A percentile compares a stretch with the other conserved stretches of the same genome.
Conservation (phyloP, 495 filamentous ascomycete genomes). For the Niebla homalea region DNA sequence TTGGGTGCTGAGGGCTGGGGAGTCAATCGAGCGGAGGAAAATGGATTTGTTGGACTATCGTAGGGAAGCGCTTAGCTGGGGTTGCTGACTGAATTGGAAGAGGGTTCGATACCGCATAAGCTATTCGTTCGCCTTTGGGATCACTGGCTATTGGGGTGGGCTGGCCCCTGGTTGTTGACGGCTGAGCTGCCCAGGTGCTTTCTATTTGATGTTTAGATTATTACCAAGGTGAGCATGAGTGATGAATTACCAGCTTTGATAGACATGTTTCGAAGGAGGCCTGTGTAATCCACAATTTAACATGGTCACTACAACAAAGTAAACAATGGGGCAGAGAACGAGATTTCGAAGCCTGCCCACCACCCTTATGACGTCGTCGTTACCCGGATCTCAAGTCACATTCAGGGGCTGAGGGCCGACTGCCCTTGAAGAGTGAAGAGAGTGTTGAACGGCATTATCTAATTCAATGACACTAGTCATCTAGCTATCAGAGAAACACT, state of each 20-base stretch:
- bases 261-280: slow-evolving; percentile 1
- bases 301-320: too few species aligned
- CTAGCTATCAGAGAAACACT: too few species aligned
- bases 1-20: slow-evolving; percentile 68
- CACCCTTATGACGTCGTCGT: too few species aligned
- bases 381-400: too few species aligned
- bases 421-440: too few species aligned
- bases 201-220: slow-evolving; percentile 27
- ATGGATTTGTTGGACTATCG: slow-evolving; percentile 88
- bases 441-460: too few species aligned
- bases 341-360: too few species aligned
- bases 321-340: too few species aligned
- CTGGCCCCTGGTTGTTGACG: slow-evolving; percentile 71
- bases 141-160: slow-evolving; percentile 86
- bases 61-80: background rate
- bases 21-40: slow-evolving; percentile 83
- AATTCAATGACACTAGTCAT: too few species aligned
- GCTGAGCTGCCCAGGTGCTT: slow-evolving; percentile 60
- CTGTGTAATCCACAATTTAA: too few species aligned
- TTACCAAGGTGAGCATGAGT: background rate
- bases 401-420: too few species aligned
- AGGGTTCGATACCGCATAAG: slow-evolving; percentile 58
- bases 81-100: slow-evolving; percentile 8
- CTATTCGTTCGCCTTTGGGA: slow-evolving; percentile 80
- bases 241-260: slow-evolving; percentile 12